These are phyloP conservation scores for Usnea hakonensis DNA, from an alignment of 495 filamentous ascomycete species.

Conservation along the genomic window DNA sequence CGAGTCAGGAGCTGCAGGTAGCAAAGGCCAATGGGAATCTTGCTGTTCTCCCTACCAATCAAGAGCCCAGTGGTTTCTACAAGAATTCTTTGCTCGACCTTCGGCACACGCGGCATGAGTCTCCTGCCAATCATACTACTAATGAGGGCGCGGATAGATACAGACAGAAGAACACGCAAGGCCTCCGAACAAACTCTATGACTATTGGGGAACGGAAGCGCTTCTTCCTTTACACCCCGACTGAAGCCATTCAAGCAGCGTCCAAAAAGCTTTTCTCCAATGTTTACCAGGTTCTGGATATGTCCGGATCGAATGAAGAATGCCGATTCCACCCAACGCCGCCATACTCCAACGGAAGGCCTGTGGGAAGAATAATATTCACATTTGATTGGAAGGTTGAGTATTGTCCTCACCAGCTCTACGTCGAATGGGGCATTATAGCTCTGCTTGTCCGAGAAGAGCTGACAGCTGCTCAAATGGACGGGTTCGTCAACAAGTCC, in stretches of 20 bases:
- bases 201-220: not conserved
- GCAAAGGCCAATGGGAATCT: too few relatives aligned
- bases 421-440: constrained; percentile 23
- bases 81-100: too few relatives aligned
- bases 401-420: constrained; percentile 4
- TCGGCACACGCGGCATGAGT: not conserved
- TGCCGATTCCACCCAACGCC: constrained; percentile 23
- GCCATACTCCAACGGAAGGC: not conserved
- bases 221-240: not conserved
- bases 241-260: constrained; percentile 3
- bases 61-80: too few relatives aligned
- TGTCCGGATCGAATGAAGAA: constrained; percentile 5
- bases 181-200: not conserved
- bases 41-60: too few relatives aligned
- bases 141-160: not conserved
- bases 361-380: constrained; percentile 11
- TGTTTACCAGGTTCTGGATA: constrained; percentile 13
- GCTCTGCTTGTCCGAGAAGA: constrained; percentile 20
- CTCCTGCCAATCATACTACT: not conserved
- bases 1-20: too few relatives aligned
- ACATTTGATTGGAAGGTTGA: constrained; percentile 14
- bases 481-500: constrained; percentile 27
- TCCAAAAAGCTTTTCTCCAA: constrained; percentile 13
- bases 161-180: too few relatives aligned
- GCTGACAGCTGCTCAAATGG: constrained; percentile 27